phyloP scores from a whole-genome alignment of 2,329 filamentous ascomycete species.

The Myrmaecium sp. region DNA sequence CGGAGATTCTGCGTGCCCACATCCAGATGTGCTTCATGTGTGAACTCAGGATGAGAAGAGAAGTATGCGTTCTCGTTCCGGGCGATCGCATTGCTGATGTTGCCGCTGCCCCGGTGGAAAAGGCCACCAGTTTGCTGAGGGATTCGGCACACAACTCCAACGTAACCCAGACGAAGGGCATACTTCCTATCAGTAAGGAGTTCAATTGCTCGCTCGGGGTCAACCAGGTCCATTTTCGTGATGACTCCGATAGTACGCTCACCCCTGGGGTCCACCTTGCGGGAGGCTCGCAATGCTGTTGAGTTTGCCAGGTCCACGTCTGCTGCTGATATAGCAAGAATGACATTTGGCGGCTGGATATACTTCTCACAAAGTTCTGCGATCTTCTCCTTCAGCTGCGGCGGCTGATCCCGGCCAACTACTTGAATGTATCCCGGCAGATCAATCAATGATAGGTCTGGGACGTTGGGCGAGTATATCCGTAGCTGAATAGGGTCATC shows the following conservation, averaged over 20 bases:
- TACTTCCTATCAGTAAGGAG: conserved; percentile 86
- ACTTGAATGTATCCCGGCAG: conserved; percentile 96
- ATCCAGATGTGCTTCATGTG: conserved; percentile 50
- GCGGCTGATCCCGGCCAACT: conserved; percentile 73
- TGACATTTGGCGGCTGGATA: conserved; percentile 89
- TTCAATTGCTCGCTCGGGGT: conserved; percentile 56
- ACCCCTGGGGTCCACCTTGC: conserved; percentile 81
- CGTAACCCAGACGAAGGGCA: conserved; percentile 84
- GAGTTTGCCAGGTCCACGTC: conserved; percentile 97
- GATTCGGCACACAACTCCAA: conserved; percentile 79
- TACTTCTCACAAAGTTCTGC: conserved; percentile 95
- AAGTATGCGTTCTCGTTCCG: conserved; percentile 86
- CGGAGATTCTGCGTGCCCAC: conserved; percentile 76
- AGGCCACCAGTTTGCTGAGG: conserved; percentile 48
- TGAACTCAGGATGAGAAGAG: conserved; percentile 70
- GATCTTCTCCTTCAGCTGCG: conserved; percentile 89
- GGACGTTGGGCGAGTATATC: conserved; percentile 89
- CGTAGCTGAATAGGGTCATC: conserved; percentile 93
- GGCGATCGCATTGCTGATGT: conserved; percentile 63
- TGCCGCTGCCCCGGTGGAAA: conserved; percentile 68
- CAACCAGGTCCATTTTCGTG: conserved; percentile 97
- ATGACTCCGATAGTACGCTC: conserved; percentile 97
- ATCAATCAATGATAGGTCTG: conserved; percentile 89
- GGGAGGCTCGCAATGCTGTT: conserved; percentile 73
- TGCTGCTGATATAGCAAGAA: conserved; percentile 89